Evolutionary conservation across 1,284 basidiomycete genomes (phyloP), one percentile per base, ranked within the genome.

Genomic region (Papiliotrema terrestris): DNA sequence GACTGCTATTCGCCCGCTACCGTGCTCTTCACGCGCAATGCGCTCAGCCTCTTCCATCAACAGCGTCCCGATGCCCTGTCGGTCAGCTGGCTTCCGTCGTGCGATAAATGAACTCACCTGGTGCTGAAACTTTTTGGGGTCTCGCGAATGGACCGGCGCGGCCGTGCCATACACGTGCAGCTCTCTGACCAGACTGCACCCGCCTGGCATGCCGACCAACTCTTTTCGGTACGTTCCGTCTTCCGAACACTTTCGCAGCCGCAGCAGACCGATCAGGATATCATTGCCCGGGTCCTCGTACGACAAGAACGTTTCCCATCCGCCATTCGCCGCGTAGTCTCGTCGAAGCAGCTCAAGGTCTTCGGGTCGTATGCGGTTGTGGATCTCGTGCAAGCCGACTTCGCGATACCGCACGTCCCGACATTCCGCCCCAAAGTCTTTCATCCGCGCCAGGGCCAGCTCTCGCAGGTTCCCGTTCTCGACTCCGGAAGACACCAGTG

Each of bases 11-110:
- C 74, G 59, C 3, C 73, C 73, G 73, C 91, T 96, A 2, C 91
- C 94, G 73, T 98, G 96, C 73, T 98, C 96, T 68, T 98, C 95
- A 60, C 87, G 81, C n/a, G 96, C 93, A 78, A 99, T 98, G 60
- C 92, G 83, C 77, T 98, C 96, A 1, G 96, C 96, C 79, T 98
- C 95, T 75, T 99, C 96, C 96, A 99, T 99, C 57, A 99, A 79
- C 58, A 98, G 74, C 25, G 93, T 98, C 20, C 96, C 96, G 72
- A 98, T 98, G 9, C 96, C 96, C 83, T 91, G 25, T 5, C 3
- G 4, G 45, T 48, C 43, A 37, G 45, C 25, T 36, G 25, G 35
- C 11, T 48, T 23, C 17, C 23, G 23, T 8, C 6, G 15, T 11
- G 29, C n/a, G 25, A 20, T 8, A 22, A 13, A 23, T 14, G 11